These are phyloP conservation scores for Venturia effusa DNA, from an alignment of 2,329 filamentous ascomycete genomes.

Conservation along the genomic window DNA sequence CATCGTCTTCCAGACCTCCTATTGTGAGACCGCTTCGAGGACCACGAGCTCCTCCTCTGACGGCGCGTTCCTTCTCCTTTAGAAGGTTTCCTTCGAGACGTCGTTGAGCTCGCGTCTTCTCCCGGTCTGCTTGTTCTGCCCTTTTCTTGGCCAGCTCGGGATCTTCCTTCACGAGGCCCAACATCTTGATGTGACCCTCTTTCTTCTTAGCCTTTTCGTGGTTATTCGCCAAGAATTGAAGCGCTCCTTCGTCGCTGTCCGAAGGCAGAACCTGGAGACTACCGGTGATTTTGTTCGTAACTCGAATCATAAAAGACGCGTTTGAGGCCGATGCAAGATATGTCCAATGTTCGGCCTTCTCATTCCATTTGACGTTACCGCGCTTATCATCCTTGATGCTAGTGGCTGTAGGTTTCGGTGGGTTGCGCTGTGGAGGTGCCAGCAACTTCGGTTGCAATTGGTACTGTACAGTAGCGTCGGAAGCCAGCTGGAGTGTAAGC, in stretches of 20 bases:
- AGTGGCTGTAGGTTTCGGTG: constrained; percentile 38
- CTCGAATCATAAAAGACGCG: constrained; percentile 55
- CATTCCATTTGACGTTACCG: constrained; percentile 41
- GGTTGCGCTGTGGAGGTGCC: constrained; percentile 46
- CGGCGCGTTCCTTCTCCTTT: constrained; percentile 48
- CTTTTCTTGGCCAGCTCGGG: constrained; percentile 65
- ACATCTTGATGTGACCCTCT: constrained; percentile 30
- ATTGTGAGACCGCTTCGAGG: constrained; percentile 50
- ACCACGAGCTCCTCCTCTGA: constrained; percentile 34
- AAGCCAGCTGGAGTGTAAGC: constrained; percentile 62
- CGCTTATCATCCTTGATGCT: constrained; percentile 18
- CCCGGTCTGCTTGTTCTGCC: constrained; percentile 65
- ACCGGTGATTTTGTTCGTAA: constrained; percentile 66
- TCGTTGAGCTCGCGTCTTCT: constrained; percentile 55
- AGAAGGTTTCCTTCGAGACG: constrained; percentile 57
- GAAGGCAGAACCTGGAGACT: constrained; percentile 57
- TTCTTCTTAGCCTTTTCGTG: constrained; percentile 36
- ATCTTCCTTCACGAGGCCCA: constrained; percentile 61
- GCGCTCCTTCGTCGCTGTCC: constrained; percentile 58
- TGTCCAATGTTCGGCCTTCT: constrained; percentile 61
- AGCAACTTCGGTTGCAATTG: constrained; percentile 61
- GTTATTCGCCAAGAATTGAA: constrained; percentile 51
- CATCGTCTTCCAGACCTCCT: constrained; percentile 57
- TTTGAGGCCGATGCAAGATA: constrained; percentile 65
- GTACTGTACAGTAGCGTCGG: constrained; percentile 57